Evolutionary conservation across 352 stramenopile species (phyloP), one percentile per base, ranked within the genome.

Genomic region (Globisporangium nagaii): DNA sequence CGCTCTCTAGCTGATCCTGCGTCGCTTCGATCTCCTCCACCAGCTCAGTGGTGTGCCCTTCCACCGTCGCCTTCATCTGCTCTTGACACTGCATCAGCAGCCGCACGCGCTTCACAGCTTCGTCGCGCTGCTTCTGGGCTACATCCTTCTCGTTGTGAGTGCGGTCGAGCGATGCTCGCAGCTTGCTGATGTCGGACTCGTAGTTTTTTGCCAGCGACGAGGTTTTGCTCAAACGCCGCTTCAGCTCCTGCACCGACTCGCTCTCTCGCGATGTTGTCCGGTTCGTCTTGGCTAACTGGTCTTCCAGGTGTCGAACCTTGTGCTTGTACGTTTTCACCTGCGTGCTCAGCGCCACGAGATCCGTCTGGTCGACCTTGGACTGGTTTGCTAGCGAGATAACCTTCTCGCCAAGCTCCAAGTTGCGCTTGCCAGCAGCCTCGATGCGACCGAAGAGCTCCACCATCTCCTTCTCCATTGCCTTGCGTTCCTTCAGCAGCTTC

Each of bases 311-410:
- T 36, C 71, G 71, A 7, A 79, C 63, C 34, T 81, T 79, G 2
- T 75, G 60, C 56, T 80, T 84, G 53, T 85, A 78, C n/a, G 67
- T 66, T 32, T 84, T 87, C n/a, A 88, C 62, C 51, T 86, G 76
- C 20, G 73, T 71, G 36, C 65, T 76, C 42, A 88, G 34, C 11
- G 70, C 80, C 28, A 90, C 62, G 20, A 83, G 55, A 40, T 88
- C 73, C 1, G 71, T 79, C 59, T 86, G 65, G 51, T 88, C 78
- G 5, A 68, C 50, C 50, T 88, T 88, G 15, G 75, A 60, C 46
- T 88, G 71, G 39, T 85, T 70, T 15, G 69, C 71, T 30, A 88
- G 52, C 19, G 48, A 31, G 12, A 85, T 69, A 17, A 90, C 65
- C 34, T 88, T 87, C 30, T 88, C 70, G 19, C 77, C 77, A 0